These are phyloP conservation scores for Hypoxylon rubiginosum DNA, from an alignment of 2,329 filamentous ascomycete species.

Conservation along the genomic window DNA sequence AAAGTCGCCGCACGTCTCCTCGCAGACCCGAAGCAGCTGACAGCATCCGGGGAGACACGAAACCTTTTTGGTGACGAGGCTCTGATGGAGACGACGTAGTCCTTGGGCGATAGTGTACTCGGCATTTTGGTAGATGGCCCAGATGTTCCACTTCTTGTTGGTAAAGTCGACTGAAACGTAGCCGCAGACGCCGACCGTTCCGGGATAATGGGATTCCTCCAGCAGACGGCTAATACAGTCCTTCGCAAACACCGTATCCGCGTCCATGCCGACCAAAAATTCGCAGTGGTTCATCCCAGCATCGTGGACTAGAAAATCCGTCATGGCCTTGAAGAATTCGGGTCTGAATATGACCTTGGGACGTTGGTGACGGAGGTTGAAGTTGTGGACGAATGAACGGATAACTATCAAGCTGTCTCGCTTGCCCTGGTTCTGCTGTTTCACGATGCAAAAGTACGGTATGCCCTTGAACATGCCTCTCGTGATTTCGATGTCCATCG, in stretches of 20 bases:
- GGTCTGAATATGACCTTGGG: slow-evolving; percentile 62
- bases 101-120: slow-evolving; percentile 64
- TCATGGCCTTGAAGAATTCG: slow-evolving; percentile 58
- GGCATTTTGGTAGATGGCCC: slow-evolving; percentile 63
- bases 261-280: slow-evolving; percentile 62
- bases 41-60: slow-evolving; percentile 64
- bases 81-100: slow-evolving; percentile 63
- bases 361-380: slow-evolving; percentile 58
- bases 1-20: slow-evolving; percentile 62
- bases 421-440: slow-evolving; percentile 64
- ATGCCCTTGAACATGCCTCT: slow-evolving; percentile 61
- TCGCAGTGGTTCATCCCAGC: slow-evolving; percentile 57
- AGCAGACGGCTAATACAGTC: slow-evolving; percentile 61
- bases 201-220: slow-evolving; percentile 58
- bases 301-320: slow-evolving; percentile 55
- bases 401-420: slow-evolving; percentile 64
- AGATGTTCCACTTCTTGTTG: slow-evolving; percentile 57
- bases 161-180: slow-evolving; percentile 64
- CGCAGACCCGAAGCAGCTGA: slow-evolving; percentile 63
- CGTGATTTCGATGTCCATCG: slow-evolving; percentile 61
- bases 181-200: slow-evolving; percentile 62
- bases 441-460: slow-evolving; percentile 63
- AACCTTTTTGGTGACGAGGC: slow-evolving; percentile 63
- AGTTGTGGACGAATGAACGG: slow-evolving; percentile 64
- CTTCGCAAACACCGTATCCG: slow-evolving; percentile 62